A percentile compares a stretch with the other conserved stretches of the same genome.
These are phyloP conservation scores for Ogataea ramenticola DNA, from an alignment of 805 yeast genomes.

Conservation along the genomic window DNA sequence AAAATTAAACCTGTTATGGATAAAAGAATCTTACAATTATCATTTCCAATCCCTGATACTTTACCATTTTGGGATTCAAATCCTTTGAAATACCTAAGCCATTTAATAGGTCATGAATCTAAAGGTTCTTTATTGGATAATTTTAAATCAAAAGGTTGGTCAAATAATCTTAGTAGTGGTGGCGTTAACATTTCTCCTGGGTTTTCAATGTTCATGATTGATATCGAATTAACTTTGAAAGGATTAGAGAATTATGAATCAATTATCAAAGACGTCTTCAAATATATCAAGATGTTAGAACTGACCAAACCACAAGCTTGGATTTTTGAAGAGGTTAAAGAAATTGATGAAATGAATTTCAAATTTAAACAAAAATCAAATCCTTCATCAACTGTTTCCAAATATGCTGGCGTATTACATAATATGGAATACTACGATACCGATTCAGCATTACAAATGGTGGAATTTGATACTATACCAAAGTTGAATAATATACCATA, in stretches of 20 bases:
- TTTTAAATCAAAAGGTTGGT: constrained; percentile 72
- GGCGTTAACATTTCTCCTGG: constrained; percentile 59
- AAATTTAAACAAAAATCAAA: constrained; percentile 73
- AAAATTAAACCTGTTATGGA: constrained; percentile 82
- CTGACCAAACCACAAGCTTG: constrained; percentile 62
- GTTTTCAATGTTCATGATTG: constrained; percentile 58
- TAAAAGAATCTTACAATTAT: constrained; percentile 53
- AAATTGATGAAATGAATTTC: constrained; percentile 62
- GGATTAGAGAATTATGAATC: constrained; percentile 63
- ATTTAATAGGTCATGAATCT: constrained; percentile 89
- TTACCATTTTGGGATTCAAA: constrained; percentile 56
- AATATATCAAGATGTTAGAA: constrained; percentile 60
- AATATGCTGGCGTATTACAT: constrained; percentile 22
- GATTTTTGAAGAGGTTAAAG: constrained; percentile 71
- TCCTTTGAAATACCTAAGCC: constrained; percentile 69
- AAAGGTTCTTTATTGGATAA: constrained; percentile 72
- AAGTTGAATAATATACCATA: constrained; percentile 44
- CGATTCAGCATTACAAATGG: constrained; percentile 8
- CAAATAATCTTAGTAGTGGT: constrained; percentile 72
- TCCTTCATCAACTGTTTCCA: constrained; percentile 67
- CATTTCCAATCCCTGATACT: constrained; percentile 73
- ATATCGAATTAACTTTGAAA: constrained; percentile 65
- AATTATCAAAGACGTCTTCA: constrained; percentile 55
- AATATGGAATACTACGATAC: constrained; percentile 16
- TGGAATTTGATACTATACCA: constrained; percentile 1